phyloP scores from a whole-genome alignment of 2,329 filamentous ascomycete genomes.

The Tricladium varicosporioides region DNA sequence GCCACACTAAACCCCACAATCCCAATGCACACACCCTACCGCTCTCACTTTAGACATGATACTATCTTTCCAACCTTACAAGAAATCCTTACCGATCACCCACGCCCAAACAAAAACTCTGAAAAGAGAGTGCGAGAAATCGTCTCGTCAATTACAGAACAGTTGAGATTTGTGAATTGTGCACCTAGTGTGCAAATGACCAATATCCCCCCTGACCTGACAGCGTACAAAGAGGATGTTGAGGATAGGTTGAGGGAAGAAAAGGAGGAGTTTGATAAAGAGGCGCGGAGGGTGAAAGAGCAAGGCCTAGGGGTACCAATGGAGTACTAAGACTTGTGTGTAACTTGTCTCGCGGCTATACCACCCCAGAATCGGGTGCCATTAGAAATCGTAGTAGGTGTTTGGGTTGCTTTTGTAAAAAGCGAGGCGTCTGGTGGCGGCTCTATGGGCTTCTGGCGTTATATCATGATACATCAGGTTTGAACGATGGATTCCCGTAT shows the following conservation, averaged over 20 bases:
- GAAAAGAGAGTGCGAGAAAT: conserved; percentile 73
- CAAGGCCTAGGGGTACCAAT: conserved; percentile 56
- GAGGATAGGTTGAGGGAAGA: conserved; percentile 67
- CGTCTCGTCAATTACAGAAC: conserved; percentile 75
- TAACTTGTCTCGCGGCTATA: too few relatives aligned
- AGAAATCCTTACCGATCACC: conserved; percentile 60
- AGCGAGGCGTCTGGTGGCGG: conserved; percentile 15
- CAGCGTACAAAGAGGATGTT: conserved; percentile 64
- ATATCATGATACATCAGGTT: too few relatives aligned
- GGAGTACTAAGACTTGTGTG: conserved; percentile 41
- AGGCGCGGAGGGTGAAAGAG: conserved; percentile 51
- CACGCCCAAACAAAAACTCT: conserved; percentile 72
- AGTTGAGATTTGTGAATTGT: conserved; percentile 79
- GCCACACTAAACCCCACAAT: conserved; percentile 70
- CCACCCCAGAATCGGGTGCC: too few relatives aligned
- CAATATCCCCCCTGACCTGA: conserved; percentile 74
- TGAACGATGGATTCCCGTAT: too few relatives aligned
- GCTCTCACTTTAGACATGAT: conserved; percentile 84
- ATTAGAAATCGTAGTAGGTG: background rate
- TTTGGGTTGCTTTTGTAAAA: conserved; percentile 1
- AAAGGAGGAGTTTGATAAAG: conserved; percentile 56
- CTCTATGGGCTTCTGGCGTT: background rate
- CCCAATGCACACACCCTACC: conserved; percentile 78
- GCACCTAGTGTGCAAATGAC: conserved; percentile 87
- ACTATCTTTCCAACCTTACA: conserved; percentile 86